These are phyloP conservation scores for Venturia nashicola DNA, from an alignment of 2,329 filamentous ascomycete genomes.

Conservation along the genomic window DNA sequence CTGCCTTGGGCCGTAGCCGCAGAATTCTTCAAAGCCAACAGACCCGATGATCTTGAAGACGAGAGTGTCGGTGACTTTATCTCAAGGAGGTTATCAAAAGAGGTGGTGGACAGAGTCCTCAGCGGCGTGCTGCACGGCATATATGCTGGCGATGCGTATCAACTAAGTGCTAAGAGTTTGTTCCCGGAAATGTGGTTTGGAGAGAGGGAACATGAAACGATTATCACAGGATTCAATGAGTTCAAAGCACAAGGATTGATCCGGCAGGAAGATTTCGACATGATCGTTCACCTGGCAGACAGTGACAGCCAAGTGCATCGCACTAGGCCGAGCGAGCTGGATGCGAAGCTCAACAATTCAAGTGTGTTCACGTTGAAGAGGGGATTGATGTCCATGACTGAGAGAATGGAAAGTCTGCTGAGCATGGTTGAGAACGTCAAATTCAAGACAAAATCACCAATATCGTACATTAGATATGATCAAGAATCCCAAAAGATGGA, in stretches of 20 bases:
- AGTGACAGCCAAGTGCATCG: background rate
- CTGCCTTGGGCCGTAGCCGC: conserved; percentile 23
- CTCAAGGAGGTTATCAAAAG: conserved; percentile 38
- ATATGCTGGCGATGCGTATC: conserved; percentile 78
- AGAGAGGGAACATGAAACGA: conserved; percentile 13
- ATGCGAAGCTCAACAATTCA: conserved; percentile 15
- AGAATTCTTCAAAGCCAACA: conserved; percentile 19
- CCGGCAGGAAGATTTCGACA: background rate
- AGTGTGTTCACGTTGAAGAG: conserved; percentile 37
- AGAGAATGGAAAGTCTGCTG: conserved; percentile 41
- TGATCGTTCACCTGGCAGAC: background rate
- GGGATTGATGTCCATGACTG: conserved; percentile 52
- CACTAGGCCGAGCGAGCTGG: background rate
- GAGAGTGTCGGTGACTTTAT: conserved; percentile 63
- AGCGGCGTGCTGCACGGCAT: conserved; percentile 77
- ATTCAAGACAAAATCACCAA: conserved; percentile 36
- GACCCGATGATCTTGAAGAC: conserved; percentile 36
- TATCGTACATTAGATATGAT: background rate
- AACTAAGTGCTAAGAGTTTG: conserved; percentile 48
- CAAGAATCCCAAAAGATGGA: conserved; percentile 1
- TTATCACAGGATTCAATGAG: conserved; percentile 8
- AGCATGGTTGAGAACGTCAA: conserved; percentile 44
- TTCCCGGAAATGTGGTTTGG: conserved; percentile 12
- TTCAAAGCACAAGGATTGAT: background rate
- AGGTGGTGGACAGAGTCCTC: conserved; percentile 56